Evolutionary conservation across 2,329 filamentous ascomycete genomes (phyloP).

Genomic region (Tolypocladium tropicale): DNA sequence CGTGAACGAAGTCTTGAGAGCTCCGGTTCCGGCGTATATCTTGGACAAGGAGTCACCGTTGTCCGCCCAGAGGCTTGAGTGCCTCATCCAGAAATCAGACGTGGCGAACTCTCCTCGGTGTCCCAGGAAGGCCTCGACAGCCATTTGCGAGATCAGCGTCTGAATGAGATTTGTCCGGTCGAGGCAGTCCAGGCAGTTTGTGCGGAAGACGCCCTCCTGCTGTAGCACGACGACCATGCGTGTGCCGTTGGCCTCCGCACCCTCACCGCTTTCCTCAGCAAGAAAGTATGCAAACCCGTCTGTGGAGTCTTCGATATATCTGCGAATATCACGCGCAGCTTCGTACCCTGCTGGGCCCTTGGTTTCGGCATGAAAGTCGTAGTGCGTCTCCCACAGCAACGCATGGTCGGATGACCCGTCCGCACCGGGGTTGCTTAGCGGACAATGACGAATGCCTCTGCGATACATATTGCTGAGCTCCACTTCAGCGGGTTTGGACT

Average conservation of each 20-base stretch:
- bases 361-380: slow-evolving; percentile 94
- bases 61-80: slow-evolving; percentile 92
- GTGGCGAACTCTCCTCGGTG: slow-evolving; percentile 60
- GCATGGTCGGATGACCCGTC: slow-evolving; percentile 55
- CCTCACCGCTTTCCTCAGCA: slow-evolving; percentile 58
- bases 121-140: slow-evolving; percentile 70
- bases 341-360: slow-evolving; percentile 80
- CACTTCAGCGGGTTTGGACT: slow-evolving; percentile 74
- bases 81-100: slow-evolving; percentile 82
- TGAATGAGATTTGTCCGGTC: slow-evolving; percentile 95
- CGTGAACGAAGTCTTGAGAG: slow-evolving; percentile 91
- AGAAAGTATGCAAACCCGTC: slow-evolving; percentile 91
- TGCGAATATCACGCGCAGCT: slow-evolving; percentile 74
- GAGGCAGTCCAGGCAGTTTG: slow-evolving; percentile 91
- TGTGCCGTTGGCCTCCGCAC: slow-evolving; percentile 24
- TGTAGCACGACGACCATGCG: slow-evolving; percentile 64
- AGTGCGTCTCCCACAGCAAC: slow-evolving; percentile 73
- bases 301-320: slow-evolving; percentile 67
- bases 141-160: slow-evolving; percentile 90
- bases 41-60: slow-evolving; percentile 90
- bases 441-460: slow-evolving; percentile 63
- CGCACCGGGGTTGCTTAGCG: slow-evolving; percentile 52
- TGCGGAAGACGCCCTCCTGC: slow-evolving; percentile 91
- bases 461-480: slow-evolving; percentile 75
- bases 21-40: slow-evolving; percentile 94